These are phyloP conservation scores for Euphorbia celastroides DNA, from an alignment of 441 rosid species.

Conservation along the genomic window DNA sequence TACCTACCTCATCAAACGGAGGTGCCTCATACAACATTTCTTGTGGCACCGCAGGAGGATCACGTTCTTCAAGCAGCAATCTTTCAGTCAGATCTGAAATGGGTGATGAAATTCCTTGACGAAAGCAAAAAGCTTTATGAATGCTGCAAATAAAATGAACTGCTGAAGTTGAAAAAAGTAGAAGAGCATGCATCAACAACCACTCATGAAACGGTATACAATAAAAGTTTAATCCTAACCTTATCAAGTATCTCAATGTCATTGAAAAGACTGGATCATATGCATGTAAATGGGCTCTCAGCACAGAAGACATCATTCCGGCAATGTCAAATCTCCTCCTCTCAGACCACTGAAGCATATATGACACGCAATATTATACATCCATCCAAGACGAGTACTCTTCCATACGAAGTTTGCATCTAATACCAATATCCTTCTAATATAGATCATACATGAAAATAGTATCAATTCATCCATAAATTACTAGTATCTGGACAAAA, in stretches of 20 bases:
- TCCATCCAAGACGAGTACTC: slow-evolving; percentile 4
- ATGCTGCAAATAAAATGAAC: slow-evolving; percentile 46
- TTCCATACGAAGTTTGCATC: not conserved
- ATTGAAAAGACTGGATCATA: slow-evolving; percentile 80
- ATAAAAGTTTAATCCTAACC: slow-evolving; percentile 34
- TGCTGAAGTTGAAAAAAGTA: slow-evolving; percentile 12
- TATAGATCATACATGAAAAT: slow-evolving; percentile 4
- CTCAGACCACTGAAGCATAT: slow-evolving; percentile 74
- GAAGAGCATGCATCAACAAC: slow-evolving; percentile 4
- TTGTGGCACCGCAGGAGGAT: slow-evolving; percentile 59
- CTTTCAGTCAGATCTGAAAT: slow-evolving; percentile 81
- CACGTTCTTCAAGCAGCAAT: slow-evolving; percentile 81
- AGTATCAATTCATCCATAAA: not conserved
- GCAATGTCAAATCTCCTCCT: slow-evolving; percentile 85
- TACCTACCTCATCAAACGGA: slow-evolving; percentile 84
- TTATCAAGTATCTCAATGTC: slow-evolving; percentile 80
- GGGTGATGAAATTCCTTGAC: slow-evolving; percentile 70
- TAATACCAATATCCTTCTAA: not conserved
- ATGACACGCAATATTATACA: slow-evolving; percentile 16
- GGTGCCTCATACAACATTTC: slow-evolving; percentile 72
- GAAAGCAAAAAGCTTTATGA: slow-evolving; percentile 75
- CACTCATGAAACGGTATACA: not conserved
- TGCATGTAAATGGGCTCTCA: slow-evolving; percentile 81
- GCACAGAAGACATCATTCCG: slow-evolving; percentile 76
- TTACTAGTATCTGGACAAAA: not conserved